A percentile compares a stretch with the other conserved stretches of the same genome.
phyloP scores from a whole-genome alignment of 495 filamentous ascomycete genomes.

The Penicillium maclennaniae region DNA sequence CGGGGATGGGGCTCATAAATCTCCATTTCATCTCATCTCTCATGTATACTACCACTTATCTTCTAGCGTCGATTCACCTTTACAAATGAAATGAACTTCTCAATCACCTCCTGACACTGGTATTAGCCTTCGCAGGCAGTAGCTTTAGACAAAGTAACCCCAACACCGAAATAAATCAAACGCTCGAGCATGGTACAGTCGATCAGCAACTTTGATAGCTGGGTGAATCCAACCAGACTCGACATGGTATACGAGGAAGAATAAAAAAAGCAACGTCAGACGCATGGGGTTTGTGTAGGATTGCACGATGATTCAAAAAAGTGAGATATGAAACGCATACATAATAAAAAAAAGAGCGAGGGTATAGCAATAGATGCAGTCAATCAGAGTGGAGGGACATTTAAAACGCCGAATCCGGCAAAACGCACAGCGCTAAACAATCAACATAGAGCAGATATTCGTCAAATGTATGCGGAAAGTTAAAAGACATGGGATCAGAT shows the following conservation, averaged over 20 bases:
- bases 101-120: not conserved
- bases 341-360: not conserved
- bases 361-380: not conserved
- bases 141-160: not conserved
- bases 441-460: not conserved
- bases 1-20: constrained; percentile 25
- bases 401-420: not conserved
- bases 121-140: constrained; percentile 8
- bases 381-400: not conserved
- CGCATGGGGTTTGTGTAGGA: not conserved
- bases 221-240: not conserved
- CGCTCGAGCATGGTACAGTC: not conserved
- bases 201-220: not conserved
- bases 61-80: not conserved
- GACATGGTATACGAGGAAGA: not conserved
- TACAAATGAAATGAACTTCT: not conserved
- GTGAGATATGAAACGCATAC: not conserved
- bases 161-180: not conserved
- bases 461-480: not conserved
- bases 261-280: not conserved
- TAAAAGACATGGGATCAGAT: not conserved
- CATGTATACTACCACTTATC: constrained; percentile 5
- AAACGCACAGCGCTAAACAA: not conserved
- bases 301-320: not conserved
- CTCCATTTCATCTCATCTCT: not conserved